Evolutionary conservation across 2,329 filamentous ascomycete genomes (phyloP), one percentile per base, ranked within the genome.

Genomic region (Ceratocystis cacaofunesta): DNA sequence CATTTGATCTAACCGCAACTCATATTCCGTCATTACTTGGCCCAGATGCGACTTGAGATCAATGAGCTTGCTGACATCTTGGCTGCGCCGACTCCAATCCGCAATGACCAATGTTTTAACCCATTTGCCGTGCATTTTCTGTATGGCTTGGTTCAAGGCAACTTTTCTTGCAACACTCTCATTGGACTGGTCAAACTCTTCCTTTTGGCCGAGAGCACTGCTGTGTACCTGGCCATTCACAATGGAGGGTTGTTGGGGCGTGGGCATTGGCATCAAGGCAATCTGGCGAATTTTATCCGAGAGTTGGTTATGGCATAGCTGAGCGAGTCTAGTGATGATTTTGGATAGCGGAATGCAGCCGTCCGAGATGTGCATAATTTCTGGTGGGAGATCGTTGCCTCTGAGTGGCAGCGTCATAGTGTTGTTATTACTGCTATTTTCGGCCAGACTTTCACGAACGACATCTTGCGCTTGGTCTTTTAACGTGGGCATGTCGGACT

Each of bases 21-120:
- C 79, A 70, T 87, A 92, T 50, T 81, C 76, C 60, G 79, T 75
- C 68, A 85, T 80, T 70, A 88, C 82, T 66, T 78, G 76, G 66
- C 85, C 81, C 68, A 95, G 79, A 78, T 92, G 90, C 30, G 81
- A 80, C 72, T 88, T 89, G 69, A 99, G 77, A 72, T 97, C 92
- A 69, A 97, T 95, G 68, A 97, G 80, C 74, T 88, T 90, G 76
- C 87, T 88, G 70, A 97, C 89, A 70, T 88, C 85, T 48, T 85
- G 81, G 43, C 87, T 85, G 73, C 89, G 87, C 71, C 88, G 83
- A 72, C 88, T 89, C 94, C 94, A 99, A 75, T 94, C 88, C 1
- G 88, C 85, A 60, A 99, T 86, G 25, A 99, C 90, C 22, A 96
- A 80, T 6, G 92, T 83, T 76, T 99, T 97, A 73, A 95, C 90